Percentiles rank a stretch among this genome's conserved stretches.
These are phyloP conservation scores for Aspergillus udagawae DNA, from an alignment of 2,329 filamentous ascomycete genomes.

Conservation along the genomic window DNA sequence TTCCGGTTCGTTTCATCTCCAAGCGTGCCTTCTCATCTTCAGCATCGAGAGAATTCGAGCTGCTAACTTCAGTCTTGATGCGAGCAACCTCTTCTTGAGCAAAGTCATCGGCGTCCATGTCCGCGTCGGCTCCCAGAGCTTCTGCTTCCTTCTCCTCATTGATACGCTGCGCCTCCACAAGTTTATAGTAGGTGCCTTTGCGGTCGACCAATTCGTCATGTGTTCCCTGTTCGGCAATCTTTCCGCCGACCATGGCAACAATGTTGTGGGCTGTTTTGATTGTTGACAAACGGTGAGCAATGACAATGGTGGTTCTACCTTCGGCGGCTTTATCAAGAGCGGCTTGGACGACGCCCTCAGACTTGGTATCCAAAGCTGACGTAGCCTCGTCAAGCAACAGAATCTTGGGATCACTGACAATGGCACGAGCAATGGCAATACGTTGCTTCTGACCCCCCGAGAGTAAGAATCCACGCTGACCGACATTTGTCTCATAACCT, in stretches of 20 bases:
- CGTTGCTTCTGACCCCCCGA: constrained; percentile 96
- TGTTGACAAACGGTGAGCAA: constrained; percentile 91
- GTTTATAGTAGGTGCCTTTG: constrained; percentile 71
- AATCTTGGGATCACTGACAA: constrained; percentile 88
- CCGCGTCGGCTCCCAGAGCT: constrained; percentile 23
- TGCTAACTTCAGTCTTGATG: constrained; percentile 32
- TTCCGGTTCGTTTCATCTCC: constrained; percentile 42
- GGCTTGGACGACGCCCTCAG: constrained; percentile 89
- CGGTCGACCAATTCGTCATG: constrained; percentile 73
- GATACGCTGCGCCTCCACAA: constrained; percentile 87
- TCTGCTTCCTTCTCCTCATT: constrained; percentile 48
- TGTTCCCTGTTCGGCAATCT: constrained; percentile 88
- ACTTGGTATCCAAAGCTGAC: constrained; percentile 87
- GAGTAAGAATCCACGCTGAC: constrained; percentile 85
- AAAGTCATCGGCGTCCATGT: constrained; percentile 20
- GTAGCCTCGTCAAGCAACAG: constrained; percentile 93
- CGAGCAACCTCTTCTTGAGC: constrained; percentile 26
- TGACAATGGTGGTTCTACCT: constrained; percentile 90
- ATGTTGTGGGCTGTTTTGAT: constrained; percentile 95
- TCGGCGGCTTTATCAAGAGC: constrained; percentile 81
- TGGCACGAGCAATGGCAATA: constrained; percentile 86
- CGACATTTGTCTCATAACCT: constrained; percentile 91
- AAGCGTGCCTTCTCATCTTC: constrained; percentile 30
- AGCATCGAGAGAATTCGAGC: constrained; percentile 21
- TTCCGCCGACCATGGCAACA: constrained; percentile 80